Conservation (phyloP, 1,284 basidiomycete genomes). For the Takashimella koratensis region DNA sequence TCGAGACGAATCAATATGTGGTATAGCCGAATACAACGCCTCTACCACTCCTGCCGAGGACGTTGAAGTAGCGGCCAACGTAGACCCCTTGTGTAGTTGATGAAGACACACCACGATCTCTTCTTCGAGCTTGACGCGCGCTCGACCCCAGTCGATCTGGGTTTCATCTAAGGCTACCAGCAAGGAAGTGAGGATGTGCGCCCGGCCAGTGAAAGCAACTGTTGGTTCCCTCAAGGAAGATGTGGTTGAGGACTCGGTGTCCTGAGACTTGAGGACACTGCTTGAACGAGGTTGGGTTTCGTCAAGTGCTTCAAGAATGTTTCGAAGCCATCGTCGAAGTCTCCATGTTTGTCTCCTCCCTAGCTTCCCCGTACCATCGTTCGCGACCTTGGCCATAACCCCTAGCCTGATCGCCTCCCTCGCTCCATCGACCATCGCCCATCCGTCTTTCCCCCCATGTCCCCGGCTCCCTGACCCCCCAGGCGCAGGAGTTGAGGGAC, state of each 20-base stretch:
- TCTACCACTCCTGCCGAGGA: not conserved
- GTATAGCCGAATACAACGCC: not conserved
- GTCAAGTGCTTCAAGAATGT: not conserved
- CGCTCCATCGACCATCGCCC: conserved; percentile 1
- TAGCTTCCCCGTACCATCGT: conserved; percentile 4
- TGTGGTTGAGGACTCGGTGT: not conserved
- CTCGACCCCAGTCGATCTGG: conserved; percentile 25
- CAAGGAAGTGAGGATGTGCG: conserved; percentile 12
- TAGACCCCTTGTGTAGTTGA: not conserved
- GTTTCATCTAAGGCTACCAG: conserved; percentile 23
- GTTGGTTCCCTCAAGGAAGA: not conserved
- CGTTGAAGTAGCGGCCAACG: not conserved
- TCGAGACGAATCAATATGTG: not conserved
- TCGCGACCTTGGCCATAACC: conserved; percentile 9
- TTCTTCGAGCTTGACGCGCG: conserved; percentile 25
- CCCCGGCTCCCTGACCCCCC: too few relatives aligned
- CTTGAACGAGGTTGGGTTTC: not conserved
- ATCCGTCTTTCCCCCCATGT: not conserved
- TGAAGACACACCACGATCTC: conserved; percentile 11
- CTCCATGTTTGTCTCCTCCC: not conserved
- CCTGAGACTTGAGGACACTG: conserved; percentile 2
- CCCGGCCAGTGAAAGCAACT: not conserved
- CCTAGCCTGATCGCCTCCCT: conserved; percentile 16
- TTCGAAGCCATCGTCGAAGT: not conserved
- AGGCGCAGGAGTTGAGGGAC: not conserved